These are phyloP conservation scores for Lipomyces kockii DNA, from an alignment of 805 yeast genomes.

Conservation along the genomic window DNA sequence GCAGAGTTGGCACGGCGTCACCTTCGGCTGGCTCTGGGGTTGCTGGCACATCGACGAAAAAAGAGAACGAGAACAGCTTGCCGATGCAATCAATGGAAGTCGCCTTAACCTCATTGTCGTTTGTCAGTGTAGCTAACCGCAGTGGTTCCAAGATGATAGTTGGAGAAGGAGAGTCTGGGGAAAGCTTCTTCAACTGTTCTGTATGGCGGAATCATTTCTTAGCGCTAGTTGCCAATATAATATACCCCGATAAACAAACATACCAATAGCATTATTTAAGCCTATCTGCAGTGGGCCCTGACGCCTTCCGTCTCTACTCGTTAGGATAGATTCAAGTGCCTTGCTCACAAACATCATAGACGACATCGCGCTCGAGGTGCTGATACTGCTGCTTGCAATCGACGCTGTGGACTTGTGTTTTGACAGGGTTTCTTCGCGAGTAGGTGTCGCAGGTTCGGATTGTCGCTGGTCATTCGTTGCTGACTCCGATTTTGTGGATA, in stretches of 20 bases:
- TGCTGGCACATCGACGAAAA: conserved; percentile 52
- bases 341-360: conserved; percentile 56
- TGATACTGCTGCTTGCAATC: conserved; percentile 4
- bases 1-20: conserved; percentile 33
- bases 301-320: conserved; percentile 64
- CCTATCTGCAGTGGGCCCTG: conserved; percentile 48
- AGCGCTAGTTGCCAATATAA: not conserved
- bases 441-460: not conserved
- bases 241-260: conserved; percentile 19
- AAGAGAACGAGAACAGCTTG: conserved; percentile 84
- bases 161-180: conserved; percentile 50
- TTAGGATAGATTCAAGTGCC: conserved; percentile 62
- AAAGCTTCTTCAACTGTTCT: conserved; percentile 39
- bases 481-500: not conserved
- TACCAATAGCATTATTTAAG: conserved; percentile 44
- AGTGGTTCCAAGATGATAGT: conserved; percentile 75
- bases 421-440: not conserved
- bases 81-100: conserved; percentile 84
- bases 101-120: conserved; percentile 66
- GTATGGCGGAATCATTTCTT: conserved; percentile 39
- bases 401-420: conserved; percentile 7
- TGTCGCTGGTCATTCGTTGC: not conserved
- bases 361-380: conserved; percentile 35
- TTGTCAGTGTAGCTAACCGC: conserved; percentile 64
- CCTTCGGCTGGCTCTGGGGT: conserved; percentile 16